phyloP scores from a whole-genome alignment of 345 rosid genomes.

The Adansonia digitata region DNA sequence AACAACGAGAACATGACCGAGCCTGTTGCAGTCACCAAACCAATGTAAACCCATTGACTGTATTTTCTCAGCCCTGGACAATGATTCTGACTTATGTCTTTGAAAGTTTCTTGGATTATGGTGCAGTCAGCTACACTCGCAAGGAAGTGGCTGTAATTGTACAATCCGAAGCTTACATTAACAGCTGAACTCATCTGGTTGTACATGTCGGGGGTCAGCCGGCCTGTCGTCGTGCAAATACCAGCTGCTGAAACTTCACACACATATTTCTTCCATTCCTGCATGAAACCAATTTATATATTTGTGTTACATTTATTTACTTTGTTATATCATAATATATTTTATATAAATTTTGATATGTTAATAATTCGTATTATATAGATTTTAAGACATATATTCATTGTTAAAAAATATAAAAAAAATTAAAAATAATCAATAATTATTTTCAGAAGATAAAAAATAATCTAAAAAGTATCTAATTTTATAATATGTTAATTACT shows the following conservation, averaged over 20 bases:
- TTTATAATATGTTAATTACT: too few relatives aligned
- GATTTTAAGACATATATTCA: too few relatives aligned
- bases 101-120: slow-evolving; percentile 36
- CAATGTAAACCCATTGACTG: slow-evolving; percentile 39
- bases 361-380: too few relatives aligned
- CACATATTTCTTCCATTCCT: slow-evolving; percentile 47
- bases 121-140: slow-evolving; percentile 34
- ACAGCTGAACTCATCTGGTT: slow-evolving; percentile 33
- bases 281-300: too few relatives aligned
- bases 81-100: slow-evolving; percentile 14
- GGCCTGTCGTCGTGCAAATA: slow-evolving; percentile 33
- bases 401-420: too few relatives aligned
- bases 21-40: slow-evolving; percentile 37
- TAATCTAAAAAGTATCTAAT: too few relatives aligned
- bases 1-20: slow-evolving; percentile 44
- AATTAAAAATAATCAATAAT: too few relatives aligned
- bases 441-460: too few relatives aligned
- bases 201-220: slow-evolving; percentile 33
- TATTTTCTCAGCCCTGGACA: slow-evolving; percentile 35
- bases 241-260: slow-evolving; percentile 45
- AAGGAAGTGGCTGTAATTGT: slow-evolving; percentile 31
- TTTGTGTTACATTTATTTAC: too few relatives aligned
- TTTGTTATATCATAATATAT: too few relatives aligned
- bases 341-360: too few relatives aligned
- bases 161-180: slow-evolving; percentile 38